Evolutionary conservation across 2,329 filamentous ascomycete genomes (phyloP).

Genomic region (Paraconiothyrium brasiliense): DNA sequence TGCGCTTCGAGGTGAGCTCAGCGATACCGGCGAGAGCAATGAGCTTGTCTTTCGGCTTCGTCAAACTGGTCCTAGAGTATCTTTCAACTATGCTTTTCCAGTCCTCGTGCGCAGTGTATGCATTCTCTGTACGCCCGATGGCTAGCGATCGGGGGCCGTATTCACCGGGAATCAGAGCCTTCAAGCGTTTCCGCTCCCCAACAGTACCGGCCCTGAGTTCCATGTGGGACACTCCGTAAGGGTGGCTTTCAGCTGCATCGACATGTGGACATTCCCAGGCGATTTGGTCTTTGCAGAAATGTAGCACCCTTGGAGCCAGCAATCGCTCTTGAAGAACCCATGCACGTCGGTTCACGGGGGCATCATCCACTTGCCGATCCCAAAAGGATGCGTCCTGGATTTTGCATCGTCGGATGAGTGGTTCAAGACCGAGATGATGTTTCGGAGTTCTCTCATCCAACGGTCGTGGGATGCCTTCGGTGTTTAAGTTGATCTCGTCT

Average conservation of each 20-base stretch:
- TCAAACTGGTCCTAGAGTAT: not conserved
- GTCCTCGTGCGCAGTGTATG: not conserved
- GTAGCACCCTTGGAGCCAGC: not conserved
- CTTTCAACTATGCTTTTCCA: not conserved
- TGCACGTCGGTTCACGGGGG: not conserved
- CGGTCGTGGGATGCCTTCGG: not conserved
- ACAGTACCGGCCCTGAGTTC: not conserved
- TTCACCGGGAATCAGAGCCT: not conserved
- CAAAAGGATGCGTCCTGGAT: not conserved
- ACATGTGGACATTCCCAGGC: not conserved
- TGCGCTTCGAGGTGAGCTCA: not conserved
- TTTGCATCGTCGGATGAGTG: not conserved
- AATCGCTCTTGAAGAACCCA: not conserved
- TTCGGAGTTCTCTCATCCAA: not conserved
- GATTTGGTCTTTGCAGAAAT: not conserved
- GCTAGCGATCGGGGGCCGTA: not conserved
- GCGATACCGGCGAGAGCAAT: not conserved
- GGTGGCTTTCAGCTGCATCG: not conserved
- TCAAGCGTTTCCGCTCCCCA: not conserved
- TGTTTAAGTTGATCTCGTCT: not conserved
- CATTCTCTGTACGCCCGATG: not conserved
- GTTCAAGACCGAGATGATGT: not conserved
- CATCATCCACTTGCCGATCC: not conserved
- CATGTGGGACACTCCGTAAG: not conserved
- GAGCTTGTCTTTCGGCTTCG: not conserved